Percentiles rank a stretch among this genome's conserved stretches.
These are phyloP conservation scores for Phyllosticta citribraziliensis DNA, from an alignment of 2,329 filamentous ascomycete genomes.

Conservation along the genomic window DNA sequence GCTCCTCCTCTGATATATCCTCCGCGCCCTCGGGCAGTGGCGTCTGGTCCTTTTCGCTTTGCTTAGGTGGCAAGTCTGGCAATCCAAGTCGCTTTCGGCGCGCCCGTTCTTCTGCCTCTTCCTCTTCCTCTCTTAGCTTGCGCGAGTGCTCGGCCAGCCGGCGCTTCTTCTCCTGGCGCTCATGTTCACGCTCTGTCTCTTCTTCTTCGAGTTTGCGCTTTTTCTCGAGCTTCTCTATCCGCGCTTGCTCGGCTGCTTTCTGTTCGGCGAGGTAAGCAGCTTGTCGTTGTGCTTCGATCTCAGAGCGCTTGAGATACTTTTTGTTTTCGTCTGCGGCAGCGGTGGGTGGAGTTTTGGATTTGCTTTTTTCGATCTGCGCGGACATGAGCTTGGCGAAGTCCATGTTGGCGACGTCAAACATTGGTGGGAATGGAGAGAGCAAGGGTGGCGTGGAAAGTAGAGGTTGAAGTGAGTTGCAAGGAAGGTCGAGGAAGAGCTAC, in stretches of 20 bases:
- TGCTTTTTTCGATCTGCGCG: slow-evolving; percentile 79
- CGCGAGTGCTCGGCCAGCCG: slow-evolving; percentile 73
- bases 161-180: slow-evolving; percentile 72
- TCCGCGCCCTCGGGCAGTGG: slow-evolving; percentile 37
- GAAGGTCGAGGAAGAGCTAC: background rate
- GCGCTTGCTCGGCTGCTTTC: slow-evolving; percentile 59
- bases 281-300: slow-evolving; percentile 73
- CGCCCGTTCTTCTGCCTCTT: slow-evolving; percentile 60
- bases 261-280: slow-evolving; percentile 77
- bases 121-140: slow-evolving; percentile 58
- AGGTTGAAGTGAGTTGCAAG: background rate
- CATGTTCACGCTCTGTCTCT: slow-evolving; percentile 56
- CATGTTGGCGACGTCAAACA: slow-evolving; percentile 46
- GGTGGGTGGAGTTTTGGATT: slow-evolving; percentile 37
- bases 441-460: too few species aligned
- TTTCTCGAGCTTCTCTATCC: slow-evolving; percentile 56
- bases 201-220: slow-evolving; percentile 91
- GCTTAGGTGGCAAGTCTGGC: slow-evolving; percentile 55
- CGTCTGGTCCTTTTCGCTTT: slow-evolving; percentile 34
- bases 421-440: background rate
- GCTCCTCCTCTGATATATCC: slow-evolving; percentile 61
- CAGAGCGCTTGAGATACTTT: slow-evolving; percentile 78
- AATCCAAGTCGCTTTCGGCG: slow-evolving; percentile 70
- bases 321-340: slow-evolving; percentile 22
- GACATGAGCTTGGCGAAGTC: slow-evolving; percentile 93